phyloP scores from a whole-genome alignment of 805 yeast species.

The Cyberlindnera mrakii region DNA sequence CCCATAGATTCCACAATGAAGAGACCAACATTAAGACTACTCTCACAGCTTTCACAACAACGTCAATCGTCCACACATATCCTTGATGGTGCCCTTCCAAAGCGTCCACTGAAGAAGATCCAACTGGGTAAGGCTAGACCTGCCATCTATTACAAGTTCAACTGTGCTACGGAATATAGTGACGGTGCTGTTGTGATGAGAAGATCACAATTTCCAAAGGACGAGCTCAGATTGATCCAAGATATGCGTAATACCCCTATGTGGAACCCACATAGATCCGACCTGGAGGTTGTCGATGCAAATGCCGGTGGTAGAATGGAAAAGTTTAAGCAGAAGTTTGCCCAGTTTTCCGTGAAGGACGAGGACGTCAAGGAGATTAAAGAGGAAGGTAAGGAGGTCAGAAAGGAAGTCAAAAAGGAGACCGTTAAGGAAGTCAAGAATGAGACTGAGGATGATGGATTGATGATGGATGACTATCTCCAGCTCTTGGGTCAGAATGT shows the following conservation, averaged over 20 bases:
- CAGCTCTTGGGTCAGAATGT: constrained; percentile 55
- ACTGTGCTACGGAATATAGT: constrained; percentile 80
- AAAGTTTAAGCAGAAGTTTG: constrained; percentile 64
- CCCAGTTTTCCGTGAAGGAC: constrained; percentile 40
- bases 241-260: constrained; percentile 84
- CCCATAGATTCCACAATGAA: background rate
- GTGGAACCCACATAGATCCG: constrained; percentile 87
- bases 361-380: constrained; percentile 10
- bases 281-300: constrained; percentile 68
- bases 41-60: constrained; percentile 1
- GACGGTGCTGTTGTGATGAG: constrained; percentile 89
- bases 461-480: constrained; percentile 42
- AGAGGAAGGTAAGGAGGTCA: constrained; percentile 4
- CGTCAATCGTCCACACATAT: constrained; percentile 11
- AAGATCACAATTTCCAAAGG: constrained; percentile 82
- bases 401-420: constrained; percentile 7
- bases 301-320: constrained; percentile 77
- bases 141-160: constrained; percentile 86
- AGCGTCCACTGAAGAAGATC: constrained; percentile 64
- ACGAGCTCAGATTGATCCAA: constrained; percentile 74
- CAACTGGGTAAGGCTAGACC: constrained; percentile 85
- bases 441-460: constrained; percentile 11
- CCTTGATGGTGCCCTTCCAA: constrained; percentile 26
- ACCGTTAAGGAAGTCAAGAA: background rate
- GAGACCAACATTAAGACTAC: background rate